Evolutionary conservation across 75 land plant genomes (phyloP).

Genomic region (Pinus taeda): DNA sequence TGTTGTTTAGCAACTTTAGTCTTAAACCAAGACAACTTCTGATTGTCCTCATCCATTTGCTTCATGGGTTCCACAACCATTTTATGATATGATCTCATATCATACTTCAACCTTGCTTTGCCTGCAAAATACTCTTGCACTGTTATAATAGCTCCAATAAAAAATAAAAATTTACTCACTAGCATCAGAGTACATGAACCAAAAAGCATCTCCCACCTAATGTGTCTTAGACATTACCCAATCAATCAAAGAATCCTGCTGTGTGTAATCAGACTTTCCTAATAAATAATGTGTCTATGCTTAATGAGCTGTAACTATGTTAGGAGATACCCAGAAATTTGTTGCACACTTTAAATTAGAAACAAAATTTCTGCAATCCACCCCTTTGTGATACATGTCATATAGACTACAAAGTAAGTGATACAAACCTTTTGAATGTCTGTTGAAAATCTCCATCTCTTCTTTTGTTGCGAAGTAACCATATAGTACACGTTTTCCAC

Average conservation of each 20-base stretch:
- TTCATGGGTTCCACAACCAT: conserved; percentile 66
- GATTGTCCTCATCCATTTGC: conserved; percentile 80
- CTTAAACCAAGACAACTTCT: conserved; percentile 40
- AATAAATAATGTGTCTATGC: not conserved
- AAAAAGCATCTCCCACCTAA: not conserved
- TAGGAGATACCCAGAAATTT: not conserved
- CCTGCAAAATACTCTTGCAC: conserved; percentile 32
- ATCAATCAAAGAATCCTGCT: not conserved
- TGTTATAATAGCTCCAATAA: not conserved
- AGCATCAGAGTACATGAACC: not conserved
- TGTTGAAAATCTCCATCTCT: conserved; percentile 77
- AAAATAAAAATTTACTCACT: conserved; percentile 1
- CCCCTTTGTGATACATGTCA: not conserved
- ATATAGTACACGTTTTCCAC: conserved; percentile 78
- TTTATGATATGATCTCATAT: conserved; percentile 59
- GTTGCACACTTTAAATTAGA: not conserved
- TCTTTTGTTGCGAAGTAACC: conserved; percentile 74
- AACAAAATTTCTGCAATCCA: not conserved
- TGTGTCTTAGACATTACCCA: too few relatives aligned
- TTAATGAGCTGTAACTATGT: not conserved
- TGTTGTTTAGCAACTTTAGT: conserved; percentile 39
- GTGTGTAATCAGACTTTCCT: not conserved
- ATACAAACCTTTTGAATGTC: conserved; percentile 68
- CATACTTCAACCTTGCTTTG: conserved; percentile 72
- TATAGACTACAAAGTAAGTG: not conserved